A percentile compares a stretch with the other conserved stretches of the same genome.
phyloP scores from a whole-genome alignment of 2,329 filamentous ascomycete species.

The Pezicula carpinea region DNA sequence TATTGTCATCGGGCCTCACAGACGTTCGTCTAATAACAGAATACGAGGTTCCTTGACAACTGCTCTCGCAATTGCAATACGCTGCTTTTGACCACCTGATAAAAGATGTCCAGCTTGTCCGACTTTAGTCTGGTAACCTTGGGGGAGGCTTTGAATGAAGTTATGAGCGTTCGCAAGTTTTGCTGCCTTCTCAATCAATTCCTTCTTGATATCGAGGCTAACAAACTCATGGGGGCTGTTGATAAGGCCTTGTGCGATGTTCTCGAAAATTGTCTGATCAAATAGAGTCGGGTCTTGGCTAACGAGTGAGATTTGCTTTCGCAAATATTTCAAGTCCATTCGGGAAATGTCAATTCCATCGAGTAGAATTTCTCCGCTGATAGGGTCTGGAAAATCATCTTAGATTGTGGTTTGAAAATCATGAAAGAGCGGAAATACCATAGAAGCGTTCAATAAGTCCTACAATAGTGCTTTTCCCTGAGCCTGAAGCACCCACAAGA shows the following conservation, averaged over 20 bases:
- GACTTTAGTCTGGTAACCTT: slow-evolving; percentile 88
- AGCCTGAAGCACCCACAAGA: slow-evolving; percentile 69
- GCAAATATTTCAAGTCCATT: slow-evolving; percentile 58
- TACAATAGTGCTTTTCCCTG: slow-evolving; percentile 71
- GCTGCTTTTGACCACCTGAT: slow-evolving; percentile 89
- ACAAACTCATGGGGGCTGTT: slow-evolving; percentile 70
- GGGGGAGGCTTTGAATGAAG: slow-evolving; percentile 73
- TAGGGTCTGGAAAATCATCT: slow-evolving; percentile 39
- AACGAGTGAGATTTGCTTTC: slow-evolving; percentile 58
- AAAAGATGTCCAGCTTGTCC: slow-evolving; percentile 86
- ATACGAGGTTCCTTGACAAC: slow-evolving; percentile 86
- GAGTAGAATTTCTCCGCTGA: slow-evolving; percentile 49
- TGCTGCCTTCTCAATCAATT: slow-evolving; percentile 72
- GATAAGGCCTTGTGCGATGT: slow-evolving; percentile 83
- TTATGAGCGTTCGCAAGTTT: slow-evolving; percentile 88
- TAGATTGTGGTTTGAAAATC: slow-evolving; percentile 44
- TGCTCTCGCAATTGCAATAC: slow-evolving; percentile 85
- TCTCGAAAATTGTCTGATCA: slow-evolving; percentile 72
- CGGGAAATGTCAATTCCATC: slow-evolving; percentile 49
- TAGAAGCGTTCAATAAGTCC: slow-evolving; percentile 71
- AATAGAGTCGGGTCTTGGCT: slow-evolving; percentile 60
- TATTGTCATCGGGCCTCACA: too few relatives aligned
- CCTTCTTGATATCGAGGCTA: slow-evolving; percentile 59
- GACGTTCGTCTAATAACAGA: slow-evolving; percentile 73
- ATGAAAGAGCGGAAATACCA: slow-evolving; percentile 34